Conservation (phyloP, 805 yeast genomes). For the Ascoidea rubescens region DNA sequence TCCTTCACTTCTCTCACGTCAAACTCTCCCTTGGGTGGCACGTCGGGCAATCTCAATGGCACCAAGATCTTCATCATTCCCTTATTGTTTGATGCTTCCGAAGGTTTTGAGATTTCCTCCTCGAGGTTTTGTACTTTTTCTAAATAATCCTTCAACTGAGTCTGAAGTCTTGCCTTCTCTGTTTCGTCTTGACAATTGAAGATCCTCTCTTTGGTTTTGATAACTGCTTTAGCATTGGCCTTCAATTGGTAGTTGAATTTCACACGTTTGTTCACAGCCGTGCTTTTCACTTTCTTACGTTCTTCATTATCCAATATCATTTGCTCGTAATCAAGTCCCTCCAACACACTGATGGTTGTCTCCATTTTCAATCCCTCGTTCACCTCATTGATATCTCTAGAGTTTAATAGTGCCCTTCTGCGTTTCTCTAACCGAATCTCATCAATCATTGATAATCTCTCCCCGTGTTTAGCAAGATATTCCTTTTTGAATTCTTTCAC, state of each 20-base stretch:
- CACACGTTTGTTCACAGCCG: constrained; percentile 13
- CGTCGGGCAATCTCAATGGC: constrained; percentile 56
- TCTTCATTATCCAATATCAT: constrained; percentile 12
- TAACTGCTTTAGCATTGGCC: constrained; percentile 6
- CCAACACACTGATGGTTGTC: constrained; percentile 55
- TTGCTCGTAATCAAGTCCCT: constrained; percentile 11
- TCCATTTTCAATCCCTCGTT: constrained; percentile 38
- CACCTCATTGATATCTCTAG: constrained; percentile 35
- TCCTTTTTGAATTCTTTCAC: constrained; percentile 36
- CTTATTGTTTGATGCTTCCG: not conserved
- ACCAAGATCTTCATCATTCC: constrained; percentile 31
- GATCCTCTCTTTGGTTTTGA: not conserved
- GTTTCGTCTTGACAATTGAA: too few species aligned
- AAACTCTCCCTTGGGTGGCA: constrained; percentile 73
- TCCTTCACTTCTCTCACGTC: constrained; percentile 61
- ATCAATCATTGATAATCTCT: constrained; percentile 50
- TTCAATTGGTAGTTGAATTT: too few species aligned
- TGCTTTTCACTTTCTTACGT: constrained; percentile 18
- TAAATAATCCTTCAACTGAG: constrained; percentile 8
- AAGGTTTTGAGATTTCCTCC: constrained; percentile 9
- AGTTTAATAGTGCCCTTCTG: constrained; percentile 39
- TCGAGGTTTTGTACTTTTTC: constrained; percentile 17
- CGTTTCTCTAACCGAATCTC: constrained; percentile 60
- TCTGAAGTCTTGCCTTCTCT: constrained; percentile 1
- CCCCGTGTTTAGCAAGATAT: constrained; percentile 33